A percentile compares a stretch with the other conserved stretches of the same genome.
phyloP scores from a whole-genome alignment of 345 rosid species.

The Limnanthes douglasii region DNA sequence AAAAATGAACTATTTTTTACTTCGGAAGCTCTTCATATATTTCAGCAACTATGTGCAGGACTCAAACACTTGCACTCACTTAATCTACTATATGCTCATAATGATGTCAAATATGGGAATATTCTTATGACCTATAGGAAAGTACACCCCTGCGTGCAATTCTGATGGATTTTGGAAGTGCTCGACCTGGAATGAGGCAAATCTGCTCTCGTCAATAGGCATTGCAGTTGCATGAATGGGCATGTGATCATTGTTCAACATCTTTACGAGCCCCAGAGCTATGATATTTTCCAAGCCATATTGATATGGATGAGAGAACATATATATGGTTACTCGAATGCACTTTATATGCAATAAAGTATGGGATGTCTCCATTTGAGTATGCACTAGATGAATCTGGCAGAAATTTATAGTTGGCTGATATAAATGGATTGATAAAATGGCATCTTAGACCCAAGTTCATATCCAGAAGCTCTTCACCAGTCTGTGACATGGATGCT shows the following conservation, averaged over 20 bases:
- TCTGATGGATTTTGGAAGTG: conserved; percentile 97
- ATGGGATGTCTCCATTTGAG: conserved; percentile 89
- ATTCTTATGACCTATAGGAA: conserved; percentile 50
- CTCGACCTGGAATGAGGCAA: conserved; percentile 77
- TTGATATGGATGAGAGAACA: conserved; percentile 91
- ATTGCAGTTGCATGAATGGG: conserved; percentile 96
- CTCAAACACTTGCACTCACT: conserved; percentile 86
- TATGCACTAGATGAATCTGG: conserved; percentile 96
- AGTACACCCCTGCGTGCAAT: conserved; percentile 77
- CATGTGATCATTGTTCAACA: conserved; percentile 92
- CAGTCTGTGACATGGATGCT: conserved; percentile 97
- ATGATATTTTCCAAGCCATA: conserved; percentile 97
- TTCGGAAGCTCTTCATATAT: conserved; percentile 76
- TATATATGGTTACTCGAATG: conserved; percentile 98
- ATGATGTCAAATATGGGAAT: conserved; percentile 94
- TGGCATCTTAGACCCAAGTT: conserved; percentile 87
- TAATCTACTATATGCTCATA: conserved; percentile 94
- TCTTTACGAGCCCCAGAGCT: conserved; percentile 97
- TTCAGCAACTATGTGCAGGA: conserved; percentile 97
- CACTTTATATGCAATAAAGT: conserved; percentile 95
- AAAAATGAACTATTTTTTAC: conserved; percentile 78
- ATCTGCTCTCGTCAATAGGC: conserved; percentile 90
- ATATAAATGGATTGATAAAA: conserved; percentile 83
- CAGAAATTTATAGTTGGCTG: conserved; percentile 87
- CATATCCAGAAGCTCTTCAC: conserved; percentile 87